Base-by-base conservation (phyloP, 306 rosid genomes). In the Nissolia schottii region DNA sequence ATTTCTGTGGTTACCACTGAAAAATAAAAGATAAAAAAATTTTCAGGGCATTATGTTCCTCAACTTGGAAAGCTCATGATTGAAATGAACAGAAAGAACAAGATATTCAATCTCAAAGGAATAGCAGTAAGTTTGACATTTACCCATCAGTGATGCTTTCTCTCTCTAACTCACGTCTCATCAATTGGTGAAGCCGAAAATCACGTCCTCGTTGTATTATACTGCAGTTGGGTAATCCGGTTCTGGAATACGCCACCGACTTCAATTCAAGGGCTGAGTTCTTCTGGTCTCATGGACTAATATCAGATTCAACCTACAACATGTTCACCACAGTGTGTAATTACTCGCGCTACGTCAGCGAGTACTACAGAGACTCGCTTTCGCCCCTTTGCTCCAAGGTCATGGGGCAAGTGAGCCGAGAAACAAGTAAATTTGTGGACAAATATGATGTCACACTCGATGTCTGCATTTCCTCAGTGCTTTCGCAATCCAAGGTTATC, bases 371-470 rank as follows among this genome's bases (percentile, higher is more conserved):
- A 63, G 86, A 71, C 73, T 65, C 85, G 2, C 67, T 84, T 53
- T 84, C 88, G 0, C 58, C 85, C 43, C 74, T 71, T 78, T 84
- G 88, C 67, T 80, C 86, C 40, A 76, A 55, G 64, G 97, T 91
- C 43, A 81, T 88, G 87, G 85, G 74, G 14, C 86, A 60, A 82
- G 97, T 91, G 46, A 84, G 79, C 81, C 78, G 11, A 73, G 94
- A 91, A 77, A 91, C 95, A 15, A 91, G 97, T 77, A 88, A 84
- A 50, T 88, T 86, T 79, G 91, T 88, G 76, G 94, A 88, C 77
- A 86, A 84, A 25, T 86, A 88, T 27, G 91, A 86, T 82, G 94
- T 88, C 20, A 86, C 97, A 6, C 92, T 91, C 64, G 94, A 91
- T 80, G 90, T 88, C 64, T 91, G 95, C 66, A 85, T 91, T 51